Conservation (phyloP, 169 alveolate genomes). For the Eimeria necatrix region DNA sequence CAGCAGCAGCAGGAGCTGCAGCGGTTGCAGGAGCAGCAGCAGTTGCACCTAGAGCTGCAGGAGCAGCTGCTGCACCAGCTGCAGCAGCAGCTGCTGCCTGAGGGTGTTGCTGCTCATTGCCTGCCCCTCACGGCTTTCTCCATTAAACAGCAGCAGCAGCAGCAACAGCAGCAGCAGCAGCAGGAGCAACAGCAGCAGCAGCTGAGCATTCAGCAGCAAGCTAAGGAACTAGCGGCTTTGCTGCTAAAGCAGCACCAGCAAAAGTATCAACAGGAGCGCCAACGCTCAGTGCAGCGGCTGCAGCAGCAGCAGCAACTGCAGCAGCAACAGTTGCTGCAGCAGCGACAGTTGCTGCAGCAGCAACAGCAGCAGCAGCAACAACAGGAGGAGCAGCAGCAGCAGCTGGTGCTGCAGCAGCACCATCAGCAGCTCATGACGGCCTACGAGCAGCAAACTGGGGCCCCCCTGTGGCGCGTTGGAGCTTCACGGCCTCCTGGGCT, state of each 20-base stretch:
- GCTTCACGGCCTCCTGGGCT: background rate
- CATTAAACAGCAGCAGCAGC: background rate
- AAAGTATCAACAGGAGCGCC: background rate
- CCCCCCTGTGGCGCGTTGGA: background rate
- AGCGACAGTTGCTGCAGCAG: background rate
- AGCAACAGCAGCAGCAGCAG: background rate
- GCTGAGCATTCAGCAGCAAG: background rate
- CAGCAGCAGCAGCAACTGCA: background rate
- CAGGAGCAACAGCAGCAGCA: conserved; percentile 17
- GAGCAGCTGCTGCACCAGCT: background rate
- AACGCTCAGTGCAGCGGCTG: background rate
- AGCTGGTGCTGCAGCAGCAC: background rate
- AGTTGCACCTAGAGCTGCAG: conserved; percentile 1
- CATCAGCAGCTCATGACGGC: background rate
- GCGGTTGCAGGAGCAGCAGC: conserved; percentile 22
- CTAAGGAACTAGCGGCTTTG: background rate
- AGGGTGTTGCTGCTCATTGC: background rate
- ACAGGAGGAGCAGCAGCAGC: background rate
- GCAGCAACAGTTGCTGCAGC: background rate
- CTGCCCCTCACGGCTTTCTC: background rate
- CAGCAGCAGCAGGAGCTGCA: conserved; percentile 9
- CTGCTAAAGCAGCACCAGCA: background rate
- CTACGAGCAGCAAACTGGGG: background rate
- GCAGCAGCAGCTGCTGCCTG: conserved; percentile 2
- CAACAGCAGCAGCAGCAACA: background rate